Base-by-base conservation (phyloP, 163 green algal genomes). In the Prototheca stagnorum region DNA sequence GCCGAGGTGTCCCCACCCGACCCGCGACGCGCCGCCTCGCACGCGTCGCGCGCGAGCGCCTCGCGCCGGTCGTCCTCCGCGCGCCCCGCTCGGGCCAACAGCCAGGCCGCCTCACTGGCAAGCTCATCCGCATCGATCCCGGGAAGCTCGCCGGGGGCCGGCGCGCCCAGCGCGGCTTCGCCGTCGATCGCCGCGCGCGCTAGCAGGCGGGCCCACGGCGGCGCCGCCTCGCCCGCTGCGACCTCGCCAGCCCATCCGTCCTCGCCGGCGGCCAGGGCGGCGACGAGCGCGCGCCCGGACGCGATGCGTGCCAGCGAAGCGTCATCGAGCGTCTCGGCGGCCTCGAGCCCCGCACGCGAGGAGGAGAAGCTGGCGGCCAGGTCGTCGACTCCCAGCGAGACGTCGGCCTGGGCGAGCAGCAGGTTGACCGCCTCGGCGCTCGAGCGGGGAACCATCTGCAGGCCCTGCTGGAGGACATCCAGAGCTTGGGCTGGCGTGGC, bases 401-500 rank as follows among this genome's bases (percentile, higher is more conserved):
- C 29, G 29, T 69, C 54, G 2, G 56, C 49, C 23, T 66, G 49
- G 8, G 35, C 49, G 11, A 66, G 37, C 33, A 57, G 39, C 25
- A 67, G 27, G 51, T 54, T 54, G 20, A 42, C 28, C 1, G 17
- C 6, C 36, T 14, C 9, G 9, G 11, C 9, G 14, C 14, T 43
- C 17, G 15, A 9, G 9, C 36, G 17, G 9, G 36, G 9, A 6
- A 25, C 36, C 8, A 62, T 53, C 19, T 44, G 45, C 39, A 76
- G 40, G 1, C 70, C 68, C 7, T 56, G 64, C 29, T 61, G 56
- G 4, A 79, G 51, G 4, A 79, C 41, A 29, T 79, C 70, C 0
- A 67, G 17, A 0, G 62, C 70, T 51, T 77, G 58, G 25, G 77
- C 56, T 5, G 51, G 53, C n/a, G 66, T 69, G 19, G 11, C 26